phyloP scores from a whole-genome alignment of 2,329 filamentous ascomycete genomes.

The Aureobasidium melanogenum region DNA sequence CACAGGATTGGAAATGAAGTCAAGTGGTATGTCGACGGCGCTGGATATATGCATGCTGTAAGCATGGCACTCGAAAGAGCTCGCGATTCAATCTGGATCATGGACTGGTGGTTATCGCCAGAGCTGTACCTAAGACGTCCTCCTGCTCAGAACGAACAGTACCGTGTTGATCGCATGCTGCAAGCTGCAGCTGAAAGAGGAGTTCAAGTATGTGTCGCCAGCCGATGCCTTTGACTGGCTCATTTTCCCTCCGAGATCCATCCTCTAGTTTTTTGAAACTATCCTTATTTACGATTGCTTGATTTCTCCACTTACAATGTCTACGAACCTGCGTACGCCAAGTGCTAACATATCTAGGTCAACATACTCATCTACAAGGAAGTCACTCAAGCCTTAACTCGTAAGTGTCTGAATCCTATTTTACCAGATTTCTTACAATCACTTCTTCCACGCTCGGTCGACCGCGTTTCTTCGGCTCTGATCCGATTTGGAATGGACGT shows the following conservation, averaged over 20 bases:
- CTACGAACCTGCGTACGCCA: not conserved
- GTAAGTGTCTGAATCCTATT: constrained; percentile 48
- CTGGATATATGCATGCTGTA: constrained; percentile 78
- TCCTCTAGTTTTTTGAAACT: not conserved
- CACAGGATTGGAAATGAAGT: constrained; percentile 60
- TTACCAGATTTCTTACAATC: constrained; percentile 37
- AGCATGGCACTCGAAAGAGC: constrained; percentile 71
- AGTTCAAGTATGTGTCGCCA: constrained; percentile 71
- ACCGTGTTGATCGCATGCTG: constrained; percentile 76
- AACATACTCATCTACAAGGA: constrained; percentile 36
- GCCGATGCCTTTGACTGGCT: constrained; percentile 42
- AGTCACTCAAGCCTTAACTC: constrained; percentile 67
- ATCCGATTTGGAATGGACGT: constrained; percentile 33
- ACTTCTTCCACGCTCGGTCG: constrained; percentile 32
- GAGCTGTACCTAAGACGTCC: constrained; percentile 81
- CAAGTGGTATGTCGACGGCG: constrained; percentile 88
- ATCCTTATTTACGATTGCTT: not conserved
- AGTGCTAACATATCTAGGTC: not conserved
- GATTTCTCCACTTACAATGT: constrained; percentile 46
- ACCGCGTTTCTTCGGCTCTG: constrained; percentile 32
- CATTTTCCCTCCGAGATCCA: no score
- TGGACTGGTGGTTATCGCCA: constrained; percentile 86
- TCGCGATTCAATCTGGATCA: constrained; percentile 69
- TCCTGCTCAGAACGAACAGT: constrained; percentile 70
- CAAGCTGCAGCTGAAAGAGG: constrained; percentile 74